Evolutionary conservation across 192 early-diverging fungal species (phyloP).

Genomic region (Bifiguratus adelaidae): DNA sequence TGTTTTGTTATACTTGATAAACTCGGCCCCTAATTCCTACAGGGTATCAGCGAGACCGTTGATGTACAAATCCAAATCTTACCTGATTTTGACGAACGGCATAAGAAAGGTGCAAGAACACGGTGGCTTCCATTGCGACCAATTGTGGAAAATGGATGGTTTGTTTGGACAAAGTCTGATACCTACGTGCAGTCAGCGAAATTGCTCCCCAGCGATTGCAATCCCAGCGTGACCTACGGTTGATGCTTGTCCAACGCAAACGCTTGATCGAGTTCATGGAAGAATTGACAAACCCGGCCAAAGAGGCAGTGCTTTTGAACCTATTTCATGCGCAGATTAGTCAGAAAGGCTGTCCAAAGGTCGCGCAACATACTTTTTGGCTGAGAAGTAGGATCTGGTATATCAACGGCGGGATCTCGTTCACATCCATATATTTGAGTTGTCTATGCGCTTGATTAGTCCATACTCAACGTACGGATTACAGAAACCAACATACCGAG

Average conservation of each 20-base stretch:
- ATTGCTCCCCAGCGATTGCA: too few relatives aligned
- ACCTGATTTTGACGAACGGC: constrained; percentile 66
- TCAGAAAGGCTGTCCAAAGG: too few relatives aligned
- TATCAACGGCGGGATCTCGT: constrained; percentile 52
- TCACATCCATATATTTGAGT: constrained; percentile 27
- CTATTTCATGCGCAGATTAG: not conserved
- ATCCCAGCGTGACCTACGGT: too few relatives aligned
- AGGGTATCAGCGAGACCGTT: not conserved
- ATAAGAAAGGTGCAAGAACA: constrained; percentile 62
- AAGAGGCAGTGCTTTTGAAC: constrained; percentile 10
- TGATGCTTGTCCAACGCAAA: too few relatives aligned
- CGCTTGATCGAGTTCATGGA: constrained; percentile 1
- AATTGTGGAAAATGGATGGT: constrained; percentile 3
- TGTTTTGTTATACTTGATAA: constrained; percentile 40
- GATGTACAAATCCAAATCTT: constrained; percentile 1
- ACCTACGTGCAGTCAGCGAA: too few relatives aligned
- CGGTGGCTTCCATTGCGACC: constrained; percentile 48
- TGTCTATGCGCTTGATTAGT: too few relatives aligned
- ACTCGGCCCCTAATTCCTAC: constrained; percentile 33
- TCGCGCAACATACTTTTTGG: too few relatives aligned
- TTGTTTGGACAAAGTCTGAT: too few relatives aligned
- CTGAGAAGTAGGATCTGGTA: constrained; percentile 58
- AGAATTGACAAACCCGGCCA: not conserved
- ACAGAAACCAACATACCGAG: too few relatives aligned
- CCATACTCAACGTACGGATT: too few relatives aligned